phyloP scores from a whole-genome alignment of 129 eudicot species.

The Apium graveolens region DNA sequence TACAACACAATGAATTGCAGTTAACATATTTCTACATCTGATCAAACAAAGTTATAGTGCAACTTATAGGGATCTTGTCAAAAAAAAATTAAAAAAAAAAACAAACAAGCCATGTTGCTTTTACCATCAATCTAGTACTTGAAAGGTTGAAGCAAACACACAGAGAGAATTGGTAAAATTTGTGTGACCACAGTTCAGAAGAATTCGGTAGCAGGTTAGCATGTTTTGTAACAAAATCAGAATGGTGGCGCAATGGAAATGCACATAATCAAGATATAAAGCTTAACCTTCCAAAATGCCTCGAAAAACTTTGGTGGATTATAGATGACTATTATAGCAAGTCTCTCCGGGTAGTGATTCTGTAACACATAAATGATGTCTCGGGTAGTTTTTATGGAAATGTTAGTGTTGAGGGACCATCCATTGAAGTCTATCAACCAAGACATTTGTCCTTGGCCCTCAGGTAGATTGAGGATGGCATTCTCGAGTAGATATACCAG shows the following conservation, averaged over 20 bases:
- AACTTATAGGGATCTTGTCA: background rate
- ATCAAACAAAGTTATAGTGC: background rate
- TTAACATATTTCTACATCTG: background rate
- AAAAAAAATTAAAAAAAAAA: background rate
- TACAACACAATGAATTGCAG: background rate
- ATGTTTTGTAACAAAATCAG: background rate
- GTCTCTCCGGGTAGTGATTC: conserved; percentile 91
- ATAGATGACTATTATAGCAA: conserved; percentile 65
- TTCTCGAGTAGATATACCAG: conserved; percentile 78
- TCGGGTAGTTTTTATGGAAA: conserved; percentile 63
- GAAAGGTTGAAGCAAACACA: background rate
- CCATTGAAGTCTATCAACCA: conserved; percentile 90
- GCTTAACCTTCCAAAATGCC: conserved; percentile 76
- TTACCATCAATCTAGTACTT: background rate
- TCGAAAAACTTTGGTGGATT: conserved; percentile 72
- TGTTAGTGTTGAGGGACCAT: conserved; percentile 62
- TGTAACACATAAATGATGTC: conserved; percentile 70
- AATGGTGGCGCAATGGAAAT: background rate
- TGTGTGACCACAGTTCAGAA: background rate
- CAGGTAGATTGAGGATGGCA: conserved; percentile 82
- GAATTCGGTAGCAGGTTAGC: background rate
- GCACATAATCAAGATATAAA: background rate
- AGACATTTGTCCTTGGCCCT: conserved; percentile 91
- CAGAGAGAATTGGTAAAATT: background rate
- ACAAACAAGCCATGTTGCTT: background rate